Conservation (phyloP, 2,329 filamentous ascomycete genomes). For the Penicillium hesseltinei region DNA sequence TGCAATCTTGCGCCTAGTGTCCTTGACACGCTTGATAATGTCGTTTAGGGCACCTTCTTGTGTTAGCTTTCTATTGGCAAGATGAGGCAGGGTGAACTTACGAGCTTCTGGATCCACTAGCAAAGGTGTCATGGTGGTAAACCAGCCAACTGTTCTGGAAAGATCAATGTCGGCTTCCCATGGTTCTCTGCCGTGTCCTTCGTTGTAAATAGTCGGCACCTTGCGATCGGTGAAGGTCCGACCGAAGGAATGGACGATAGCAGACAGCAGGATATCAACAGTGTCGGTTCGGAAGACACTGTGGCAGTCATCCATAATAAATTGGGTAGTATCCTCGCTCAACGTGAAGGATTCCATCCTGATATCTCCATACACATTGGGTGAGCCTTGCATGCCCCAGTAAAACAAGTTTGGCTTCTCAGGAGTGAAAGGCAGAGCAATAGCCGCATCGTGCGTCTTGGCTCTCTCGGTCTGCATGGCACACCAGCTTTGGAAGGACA, state of each 20-base stretch:
- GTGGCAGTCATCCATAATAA: constrained; percentile 34
- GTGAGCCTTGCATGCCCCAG: constrained; percentile 36
- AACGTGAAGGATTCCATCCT: constrained; percentile 37
- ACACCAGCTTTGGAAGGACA: constrained; percentile 43
- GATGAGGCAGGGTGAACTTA: constrained; percentile 7
- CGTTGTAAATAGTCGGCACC: constrained; percentile 48
- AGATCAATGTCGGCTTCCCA: constrained; percentile 48
- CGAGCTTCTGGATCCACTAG: constrained; percentile 31
- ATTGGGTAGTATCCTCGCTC: constrained; percentile 32
- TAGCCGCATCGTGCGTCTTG: constrained; percentile 16
- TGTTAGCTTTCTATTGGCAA: constrained; percentile 11
- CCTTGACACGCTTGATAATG: constrained; percentile 39
- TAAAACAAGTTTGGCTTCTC: constrained; percentile 35
- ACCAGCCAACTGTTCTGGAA: constrained; percentile 51
- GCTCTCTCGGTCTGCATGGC: constrained; percentile 32
- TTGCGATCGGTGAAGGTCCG: constrained; percentile 44
- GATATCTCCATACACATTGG: constrained; percentile 37
- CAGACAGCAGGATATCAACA: constrained; percentile 38
- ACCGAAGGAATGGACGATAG: constrained; percentile 46
- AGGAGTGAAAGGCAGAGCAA: constrained; percentile 29
- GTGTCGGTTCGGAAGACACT: constrained; percentile 37
- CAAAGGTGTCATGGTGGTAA: constrained; percentile 49
- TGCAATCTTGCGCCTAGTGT: constrained; percentile 35
- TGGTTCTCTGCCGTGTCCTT: constrained; percentile 50
- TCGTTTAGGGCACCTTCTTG: constrained; percentile 26